Evolutionary conservation across 176 grass and related monocot genomes (phyloP).

Genomic region (Dendrocalamus sinicus): DNA sequence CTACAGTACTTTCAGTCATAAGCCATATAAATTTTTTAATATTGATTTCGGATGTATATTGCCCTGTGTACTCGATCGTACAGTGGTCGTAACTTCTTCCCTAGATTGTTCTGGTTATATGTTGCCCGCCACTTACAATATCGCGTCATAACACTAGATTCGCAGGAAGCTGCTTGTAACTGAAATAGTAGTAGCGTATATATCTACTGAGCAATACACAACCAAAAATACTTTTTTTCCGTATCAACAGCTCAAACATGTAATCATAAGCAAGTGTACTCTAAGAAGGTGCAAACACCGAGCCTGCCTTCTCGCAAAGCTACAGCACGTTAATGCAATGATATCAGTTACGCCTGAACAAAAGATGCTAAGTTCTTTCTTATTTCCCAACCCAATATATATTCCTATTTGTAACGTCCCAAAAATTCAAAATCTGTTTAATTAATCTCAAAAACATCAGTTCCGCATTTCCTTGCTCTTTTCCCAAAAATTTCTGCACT

Average conservation of each 20-base stretch:
- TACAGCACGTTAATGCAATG: neutral
- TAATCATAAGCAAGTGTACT: neutral
- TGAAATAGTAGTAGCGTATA: neutral
- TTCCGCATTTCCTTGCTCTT: too few relatives aligned
- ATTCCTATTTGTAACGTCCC: neutral
- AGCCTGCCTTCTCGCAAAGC: too few relatives aligned
- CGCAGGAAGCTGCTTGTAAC: neutral
- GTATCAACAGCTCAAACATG: neutral
- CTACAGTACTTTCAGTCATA: too few relatives aligned
- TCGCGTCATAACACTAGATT: neutral
- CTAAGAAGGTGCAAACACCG: neutral
- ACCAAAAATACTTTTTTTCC: neutral
- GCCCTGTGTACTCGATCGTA: neutral
- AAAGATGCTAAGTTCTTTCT: neutral
- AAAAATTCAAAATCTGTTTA: too few relatives aligned
- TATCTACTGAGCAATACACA: neutral
- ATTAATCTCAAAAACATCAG: too few relatives aligned
- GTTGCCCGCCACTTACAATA: neutral
- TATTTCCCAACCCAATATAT: neutral
- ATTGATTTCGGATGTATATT: neutral
- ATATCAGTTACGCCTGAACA: neutral
- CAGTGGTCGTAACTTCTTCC: neutral
- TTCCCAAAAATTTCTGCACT: too few relatives aligned
- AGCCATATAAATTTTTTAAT: too few relatives aligned
- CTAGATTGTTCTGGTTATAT: neutral